Conservation (phyloP, 306 rosid genomes). For the Acmispon strigosus region DNA sequence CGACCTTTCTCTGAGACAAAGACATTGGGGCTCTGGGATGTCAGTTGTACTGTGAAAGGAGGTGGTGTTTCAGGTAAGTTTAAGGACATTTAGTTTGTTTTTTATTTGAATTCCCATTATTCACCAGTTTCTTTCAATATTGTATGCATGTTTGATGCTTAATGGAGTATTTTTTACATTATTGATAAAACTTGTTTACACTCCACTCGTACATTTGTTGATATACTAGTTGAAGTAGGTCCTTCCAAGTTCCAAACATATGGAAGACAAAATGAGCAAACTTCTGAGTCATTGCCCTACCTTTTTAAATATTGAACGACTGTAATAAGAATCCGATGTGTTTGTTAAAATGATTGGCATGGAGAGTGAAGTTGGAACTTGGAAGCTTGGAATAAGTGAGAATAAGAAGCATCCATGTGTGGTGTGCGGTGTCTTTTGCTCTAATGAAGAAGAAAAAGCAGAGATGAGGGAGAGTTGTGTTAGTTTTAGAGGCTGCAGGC, state of each 20-base stretch:
- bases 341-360: neutral
- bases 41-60: constrained; percentile 80
- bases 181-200: neutral
- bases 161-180: neutral
- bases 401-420: neutral
- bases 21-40: constrained; percentile 92
- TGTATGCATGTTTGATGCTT: neutral
- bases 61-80: constrained; percentile 80
- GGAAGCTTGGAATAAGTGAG: neutral
- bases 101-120: neutral
- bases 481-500: neutral
- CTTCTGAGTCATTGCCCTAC: neutral
- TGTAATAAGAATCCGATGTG: neutral
- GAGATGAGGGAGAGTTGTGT: neutral
- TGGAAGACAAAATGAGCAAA: neutral
- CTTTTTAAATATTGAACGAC: neutral
- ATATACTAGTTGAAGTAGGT: neutral
- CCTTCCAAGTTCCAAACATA: neutral
- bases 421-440: neutral
- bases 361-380: neutral
- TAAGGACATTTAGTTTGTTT: neutral
- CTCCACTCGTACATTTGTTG: neutral
- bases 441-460: neutral
- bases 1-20: constrained; percentile 93
- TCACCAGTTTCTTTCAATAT: neutral